phyloP scores from a whole-genome alignment of 2,329 filamentous ascomycete species.

The Venturia oleaginea region DNA sequence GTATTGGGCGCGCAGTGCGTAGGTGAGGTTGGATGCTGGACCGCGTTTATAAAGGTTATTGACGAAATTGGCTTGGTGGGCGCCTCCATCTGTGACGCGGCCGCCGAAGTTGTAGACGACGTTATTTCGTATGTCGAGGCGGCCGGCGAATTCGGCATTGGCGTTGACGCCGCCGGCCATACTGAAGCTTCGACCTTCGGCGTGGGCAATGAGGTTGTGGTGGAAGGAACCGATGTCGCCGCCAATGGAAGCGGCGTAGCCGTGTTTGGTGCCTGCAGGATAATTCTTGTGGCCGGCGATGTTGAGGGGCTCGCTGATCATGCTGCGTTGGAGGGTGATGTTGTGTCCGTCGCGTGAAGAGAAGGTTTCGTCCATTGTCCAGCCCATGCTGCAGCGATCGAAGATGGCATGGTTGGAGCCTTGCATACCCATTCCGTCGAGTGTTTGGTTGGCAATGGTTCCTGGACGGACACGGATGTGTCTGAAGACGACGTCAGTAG shows the following conservation, averaged over 20 bases:
- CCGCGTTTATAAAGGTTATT: conserved; percentile 51
- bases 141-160: conserved; percentile 48
- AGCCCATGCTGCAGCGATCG: conserved; percentile 46
- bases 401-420: conserved; percentile 47
- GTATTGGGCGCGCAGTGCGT: conserved; percentile 46
- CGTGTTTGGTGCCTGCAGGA: conserved; percentile 21
- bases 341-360: conserved; percentile 36
- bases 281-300: conserved; percentile 31
- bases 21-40: conserved; percentile 37
- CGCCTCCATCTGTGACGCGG: conserved; percentile 36
- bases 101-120: conserved; percentile 50
- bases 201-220: conserved; percentile 32
- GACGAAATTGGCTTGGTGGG: conserved; percentile 44
- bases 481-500: conserved; percentile 45
- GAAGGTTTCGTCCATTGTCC: conserved; percentile 48
- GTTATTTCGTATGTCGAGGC: conserved; percentile 44
- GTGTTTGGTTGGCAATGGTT: conserved; percentile 40
- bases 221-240: conserved; percentile 42
- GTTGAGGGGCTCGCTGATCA: conserved; percentile 45
- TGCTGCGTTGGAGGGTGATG: conserved; percentile 44
- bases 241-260: conserved; percentile 41
- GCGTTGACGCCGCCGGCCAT: conserved; percentile 40
- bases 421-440: conserved; percentile 46
- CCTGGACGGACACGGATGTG: conserved; percentile 49
- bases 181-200: conserved; percentile 31